Percentiles rank a stretch among this genome's conserved stretches.
Conservation (phyloP, 179 eudicot genomes). For the Spinacia oleracea region DNA sequence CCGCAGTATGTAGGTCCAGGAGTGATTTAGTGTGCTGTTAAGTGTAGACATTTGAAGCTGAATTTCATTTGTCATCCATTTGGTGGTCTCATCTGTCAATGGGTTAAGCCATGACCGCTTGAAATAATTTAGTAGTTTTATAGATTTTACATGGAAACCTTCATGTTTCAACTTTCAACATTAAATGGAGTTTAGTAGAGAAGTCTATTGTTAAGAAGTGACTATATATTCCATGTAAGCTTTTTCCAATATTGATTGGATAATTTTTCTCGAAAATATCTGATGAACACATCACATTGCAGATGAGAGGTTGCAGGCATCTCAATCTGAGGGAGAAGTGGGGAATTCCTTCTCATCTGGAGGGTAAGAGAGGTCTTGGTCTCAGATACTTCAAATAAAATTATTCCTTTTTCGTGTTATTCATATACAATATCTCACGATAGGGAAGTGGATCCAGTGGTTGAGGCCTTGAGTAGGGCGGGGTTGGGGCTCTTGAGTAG, state of each 20-base stretch:
- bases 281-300: constrained; percentile 62
- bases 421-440: constrained; percentile 3
- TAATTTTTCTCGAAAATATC: constrained; percentile 26
- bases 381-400: constrained; percentile 3
- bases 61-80: constrained; percentile 18
- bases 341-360: constrained; percentile 49
- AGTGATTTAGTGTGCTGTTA: constrained; percentile 28
- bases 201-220: constrained; percentile 12
- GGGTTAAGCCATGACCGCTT: constrained; percentile 8
- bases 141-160: constrained; percentile 15
- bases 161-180: constrained; percentile 2
- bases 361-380: constrained; percentile 70
- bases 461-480: neutral
- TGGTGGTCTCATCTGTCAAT: constrained; percentile 8
- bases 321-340: constrained; percentile 39
- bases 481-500: neutral
- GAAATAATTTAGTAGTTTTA: neutral
- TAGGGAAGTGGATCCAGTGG: neutral
- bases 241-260: constrained; percentile 12
- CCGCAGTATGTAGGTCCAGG: constrained; percentile 75
- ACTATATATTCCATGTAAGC: neutral
- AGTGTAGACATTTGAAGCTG: constrained; percentile 21
- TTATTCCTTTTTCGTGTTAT: constrained; percentile 1
- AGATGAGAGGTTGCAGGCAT: constrained; percentile 75
- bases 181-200: constrained; percentile 13